Evolutionary conservation across 2,329 filamentous ascomycete genomes (phyloP), one percentile per base, ranked within the genome.

Genomic region (Colletotrichum musicola): DNA sequence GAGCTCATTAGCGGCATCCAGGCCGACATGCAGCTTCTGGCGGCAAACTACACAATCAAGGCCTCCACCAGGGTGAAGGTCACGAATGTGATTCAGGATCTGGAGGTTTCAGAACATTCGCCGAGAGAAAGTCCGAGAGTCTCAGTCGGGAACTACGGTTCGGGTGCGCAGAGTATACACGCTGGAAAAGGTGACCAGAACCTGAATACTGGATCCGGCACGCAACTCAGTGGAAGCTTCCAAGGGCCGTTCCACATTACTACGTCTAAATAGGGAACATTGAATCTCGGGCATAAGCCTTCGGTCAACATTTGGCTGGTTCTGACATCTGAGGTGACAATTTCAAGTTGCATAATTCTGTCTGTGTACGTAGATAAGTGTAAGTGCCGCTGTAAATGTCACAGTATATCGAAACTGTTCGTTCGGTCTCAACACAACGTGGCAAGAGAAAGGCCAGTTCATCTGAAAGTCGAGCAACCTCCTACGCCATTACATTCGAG

Each of bases 1-100:
- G 68, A 22, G 4, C 69, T 77, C 57, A 75, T 76, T 71, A 62
- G 71, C 46, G 74, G 72, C 20, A 76, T 77, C n/a, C 64, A 76
- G 46, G 55, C 69, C 9, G 73, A 77, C 44, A 14, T 77, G 10
- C 71, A 76, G 44, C 69, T 78, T 13, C 61, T 78, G 30, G 64
- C 66, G 4, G 40, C 50, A 4, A 69, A 71, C 47, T 58, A 44
- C 51, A 35, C 66, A 6, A 42, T 63, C 13, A 65, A 71, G 38
- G 54, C 49, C 1, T 42, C 69, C 51, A 71, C 71, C 20, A 47
- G n/a, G 18, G 18, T 4, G 9, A 47, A 6, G n/a, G 44, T 47
- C 9, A 10, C 5, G 9, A 9, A 18, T 6, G 18, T 47, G 44
- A 18, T 47, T 20, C 9, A 18, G n/a, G 44, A 47, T 6, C 6